Conservation (phyloP, 2,329 filamentous ascomycete genomes). For the Ramichloridium luteum region DNA sequence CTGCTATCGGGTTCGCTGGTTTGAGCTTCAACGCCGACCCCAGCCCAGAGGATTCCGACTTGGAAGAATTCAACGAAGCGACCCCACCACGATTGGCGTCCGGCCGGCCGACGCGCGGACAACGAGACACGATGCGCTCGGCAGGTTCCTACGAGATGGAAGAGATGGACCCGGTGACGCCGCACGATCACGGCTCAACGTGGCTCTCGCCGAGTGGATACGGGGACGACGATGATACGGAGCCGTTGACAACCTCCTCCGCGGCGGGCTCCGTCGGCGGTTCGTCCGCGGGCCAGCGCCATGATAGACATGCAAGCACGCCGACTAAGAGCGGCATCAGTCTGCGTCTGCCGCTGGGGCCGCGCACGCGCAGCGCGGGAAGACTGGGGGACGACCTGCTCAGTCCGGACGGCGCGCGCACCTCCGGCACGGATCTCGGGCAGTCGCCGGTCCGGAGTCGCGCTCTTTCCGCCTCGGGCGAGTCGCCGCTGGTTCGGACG, state of each 20-base stretch:
- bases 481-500: slow-evolving; percentile 37
- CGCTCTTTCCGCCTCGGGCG: slow-evolving; percentile 34
- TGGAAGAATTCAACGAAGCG: slow-evolving; percentile 11
- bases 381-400: slow-evolving; percentile 49
- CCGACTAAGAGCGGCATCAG: slow-evolving; percentile 32
- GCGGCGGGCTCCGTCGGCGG: slow-evolving; percentile 46
- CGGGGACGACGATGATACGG: slow-evolving; percentile 42
- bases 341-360: slow-evolving; percentile 39
- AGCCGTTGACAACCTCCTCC: slow-evolving; percentile 46
- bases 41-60: slow-evolving; percentile 14
- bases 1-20: slow-evolving; percentile 37
- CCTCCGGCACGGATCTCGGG: slow-evolving; percentile 35
- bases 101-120: no score
- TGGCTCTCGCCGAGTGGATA: slow-evolving; percentile 38
- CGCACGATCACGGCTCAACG: slow-evolving; percentile 40
- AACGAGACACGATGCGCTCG: no score
- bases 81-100: no score
- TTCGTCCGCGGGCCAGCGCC: slow-evolving; percentile 30
- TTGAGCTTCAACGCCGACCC: slow-evolving; percentile 33
- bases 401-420: slow-evolving; percentile 46
- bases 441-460: slow-evolving; percentile 37
- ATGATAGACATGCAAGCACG: slow-evolving; percentile 29
- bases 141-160: no score
- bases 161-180: slow-evolving; percentile 33
- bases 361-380: slow-evolving; percentile 28